Base-by-base conservation (phyloP, 495 filamentous ascomycete species). In the Xylaria longipes region DNA sequence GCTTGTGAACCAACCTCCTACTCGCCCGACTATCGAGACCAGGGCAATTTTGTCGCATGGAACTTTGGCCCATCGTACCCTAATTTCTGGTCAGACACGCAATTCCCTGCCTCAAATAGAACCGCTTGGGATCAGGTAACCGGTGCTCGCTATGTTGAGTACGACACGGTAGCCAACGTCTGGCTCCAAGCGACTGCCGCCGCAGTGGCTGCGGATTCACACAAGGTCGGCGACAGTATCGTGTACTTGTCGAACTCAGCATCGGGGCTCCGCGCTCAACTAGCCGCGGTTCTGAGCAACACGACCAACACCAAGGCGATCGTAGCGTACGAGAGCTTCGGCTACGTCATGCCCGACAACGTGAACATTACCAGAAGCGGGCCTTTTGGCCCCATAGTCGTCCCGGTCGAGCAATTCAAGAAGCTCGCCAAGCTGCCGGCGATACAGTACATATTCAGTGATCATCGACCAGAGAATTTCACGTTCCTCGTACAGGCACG, bases 401-500 rank as follows among this genome's bases (percentile, higher is more conserved):
- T 86, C 4, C 81, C 83, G 7, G 74, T 83, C 12, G 80, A 81
- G 63, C 77, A 81, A 3, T 86, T 85, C 77, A 84, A 84, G 75
- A 85, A 84, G 73, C 72, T 86, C 20, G 80, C 83, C 0, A 80
- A 75, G 63, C 43, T 85, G 1, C 71, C 65, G 33, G 80, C 74
- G 0, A 79, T 86, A n/a, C 84, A 86, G 72, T 84, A 84, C 68
- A 77, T 86, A 11, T 86, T 82, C 79, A 84, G 82, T 1, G 84
- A 85, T 37, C 81, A 86, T 65, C 71, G 82, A 22, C 33, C 65
- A 1, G 81, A 84, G 62, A 76, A 66, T 20, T 80, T 54, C 17
- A 62, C 67, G 1, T 77, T 77, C 43, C 74, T 83, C 11, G 25
- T 41, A 54, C 77, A 85, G 71, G 75, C 77, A 22, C 72, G 78